phyloP scores from a whole-genome alignment of 192 early-diverging fungal genomes.

The Coemansia sp. region DNA sequence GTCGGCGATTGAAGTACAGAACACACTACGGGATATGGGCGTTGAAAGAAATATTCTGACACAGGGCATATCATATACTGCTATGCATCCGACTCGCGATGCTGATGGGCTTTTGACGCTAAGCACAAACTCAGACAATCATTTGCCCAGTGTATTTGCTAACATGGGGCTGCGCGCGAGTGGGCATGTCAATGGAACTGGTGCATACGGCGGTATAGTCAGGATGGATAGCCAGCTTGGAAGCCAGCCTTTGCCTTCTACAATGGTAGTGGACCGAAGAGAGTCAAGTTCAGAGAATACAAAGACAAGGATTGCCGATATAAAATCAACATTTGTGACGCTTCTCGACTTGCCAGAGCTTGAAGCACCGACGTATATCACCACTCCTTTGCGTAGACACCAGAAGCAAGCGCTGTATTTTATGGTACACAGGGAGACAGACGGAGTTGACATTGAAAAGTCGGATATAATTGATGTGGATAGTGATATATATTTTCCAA shows the following conservation, averaged over 20 bases:
- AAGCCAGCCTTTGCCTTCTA: slow-evolving; percentile 18
- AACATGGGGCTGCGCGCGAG: slow-evolving; percentile 24
- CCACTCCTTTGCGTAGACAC: slow-evolving; percentile 70
- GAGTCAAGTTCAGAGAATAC: slow-evolving; percentile 22
- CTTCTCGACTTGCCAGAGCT: slow-evolving; percentile 50
- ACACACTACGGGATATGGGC: slow-evolving; percentile 24
- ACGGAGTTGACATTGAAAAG: slow-evolving; percentile 58
- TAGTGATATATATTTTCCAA: slow-evolving; percentile 21
- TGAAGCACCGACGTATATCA: slow-evolving; percentile 46
- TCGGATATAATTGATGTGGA: slow-evolving; percentile 5
- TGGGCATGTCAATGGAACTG: slow-evolving; percentile 7
- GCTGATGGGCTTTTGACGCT: slow-evolving; percentile 21
- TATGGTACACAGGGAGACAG: slow-evolving; percentile 73
- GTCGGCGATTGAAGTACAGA: slow-evolving; percentile 34
- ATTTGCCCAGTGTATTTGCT: slow-evolving; percentile 39
- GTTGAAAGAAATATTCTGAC: slow-evolving; percentile 31
- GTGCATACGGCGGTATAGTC: background rate
- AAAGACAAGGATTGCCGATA: slow-evolving; percentile 38
- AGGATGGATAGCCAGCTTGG: slow-evolving; percentile 9
- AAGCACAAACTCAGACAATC: slow-evolving; percentile 30
- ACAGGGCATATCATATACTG: slow-evolving; percentile 28
- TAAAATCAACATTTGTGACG: slow-evolving; percentile 54
- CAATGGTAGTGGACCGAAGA: slow-evolving; percentile 23
- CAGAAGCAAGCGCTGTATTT: slow-evolving; percentile 85
- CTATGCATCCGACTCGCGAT: slow-evolving; percentile 23